These are phyloP conservation scores for Phaffia tasmanica DNA, from an alignment of 768 basidiomycete species.

Conservation along the genomic window DNA sequence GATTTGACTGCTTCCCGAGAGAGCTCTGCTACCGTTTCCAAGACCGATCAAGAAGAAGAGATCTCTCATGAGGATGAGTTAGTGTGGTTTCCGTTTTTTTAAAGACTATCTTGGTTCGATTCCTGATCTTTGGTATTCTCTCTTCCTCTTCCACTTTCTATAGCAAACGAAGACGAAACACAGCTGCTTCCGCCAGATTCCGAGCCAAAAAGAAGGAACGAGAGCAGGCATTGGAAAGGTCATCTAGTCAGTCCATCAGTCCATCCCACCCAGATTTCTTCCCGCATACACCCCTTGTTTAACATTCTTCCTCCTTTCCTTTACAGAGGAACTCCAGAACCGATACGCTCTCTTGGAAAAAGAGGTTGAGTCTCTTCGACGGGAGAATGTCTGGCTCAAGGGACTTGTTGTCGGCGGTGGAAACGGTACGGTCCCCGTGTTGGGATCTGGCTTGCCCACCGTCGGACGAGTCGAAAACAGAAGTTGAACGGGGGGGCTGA, in stretches of 20 bases:
- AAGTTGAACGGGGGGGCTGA: too few relatives aligned
- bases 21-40: too few relatives aligned
- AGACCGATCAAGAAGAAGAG: too few relatives aligned
- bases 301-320: neutral
- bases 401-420: constrained; percentile 58
- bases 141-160: constrained; percentile 8
- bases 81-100: neutral
- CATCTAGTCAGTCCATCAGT: constrained; percentile 42
- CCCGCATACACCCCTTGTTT: neutral
- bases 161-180: constrained; percentile 77
- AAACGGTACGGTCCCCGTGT: too few relatives aligned
- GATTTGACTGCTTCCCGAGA: too few relatives aligned
- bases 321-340: constrained; percentile 56
- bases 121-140: constrained; percentile 19
- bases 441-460: too few relatives aligned
- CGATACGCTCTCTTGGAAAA: constrained; percentile 72
- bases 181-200: constrained; percentile 85
- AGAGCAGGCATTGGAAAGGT: constrained; percentile 74
- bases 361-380: constrained; percentile 74
- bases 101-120: neutral
- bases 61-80: neutral
- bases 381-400: constrained; percentile 88
- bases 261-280: neutral
- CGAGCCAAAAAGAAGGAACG: constrained; percentile 92
- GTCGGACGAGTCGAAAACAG: too few relatives aligned